Conservation (phyloP, 371 early-diverging fungal genomes). For the Nematocida displodere region DNA sequence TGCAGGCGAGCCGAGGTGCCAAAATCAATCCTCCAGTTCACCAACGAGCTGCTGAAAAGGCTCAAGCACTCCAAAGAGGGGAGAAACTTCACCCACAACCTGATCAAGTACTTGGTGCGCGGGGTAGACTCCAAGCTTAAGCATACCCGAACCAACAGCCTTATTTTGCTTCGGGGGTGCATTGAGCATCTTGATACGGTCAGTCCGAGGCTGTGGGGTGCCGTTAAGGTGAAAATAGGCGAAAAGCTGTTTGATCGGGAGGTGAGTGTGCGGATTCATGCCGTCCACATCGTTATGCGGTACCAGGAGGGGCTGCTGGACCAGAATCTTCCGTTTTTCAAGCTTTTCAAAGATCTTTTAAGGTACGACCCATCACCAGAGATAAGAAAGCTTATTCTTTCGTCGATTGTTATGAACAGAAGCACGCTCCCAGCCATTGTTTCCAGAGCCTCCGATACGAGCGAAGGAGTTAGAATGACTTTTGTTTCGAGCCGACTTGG, state of each 20-base stretch:
- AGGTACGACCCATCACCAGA: conserved; percentile 48
- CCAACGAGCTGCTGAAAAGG: conserved; percentile 44
- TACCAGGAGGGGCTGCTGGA: conserved; percentile 33
- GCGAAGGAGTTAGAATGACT: conserved; percentile 32
- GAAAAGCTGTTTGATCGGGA: conserved; percentile 55
- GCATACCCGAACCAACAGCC: conserved; percentile 35
- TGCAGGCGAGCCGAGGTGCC: conserved; percentile 27
- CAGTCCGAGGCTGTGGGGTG: conserved; percentile 40
- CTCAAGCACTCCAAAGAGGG: conserved; percentile 33
- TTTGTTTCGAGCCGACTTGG: conserved; percentile 28
- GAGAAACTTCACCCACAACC: conserved; percentile 44
- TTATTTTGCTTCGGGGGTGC: conserved; percentile 22
- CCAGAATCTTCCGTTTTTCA: conserved; percentile 23
- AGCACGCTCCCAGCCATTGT: conserved; percentile 11
- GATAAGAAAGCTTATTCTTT: conserved; percentile 34
- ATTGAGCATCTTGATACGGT: conserved; percentile 43
- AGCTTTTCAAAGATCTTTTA: conserved; percentile 45
- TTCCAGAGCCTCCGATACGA: conserved; percentile 16
- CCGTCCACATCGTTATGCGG: conserved; percentile 19
- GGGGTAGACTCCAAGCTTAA: conserved; percentile 48
- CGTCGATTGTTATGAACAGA: conserved; percentile 32
- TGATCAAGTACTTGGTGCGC: conserved; percentile 43
- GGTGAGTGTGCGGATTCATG: conserved; percentile 22
- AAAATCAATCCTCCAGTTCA: conserved; percentile 13
- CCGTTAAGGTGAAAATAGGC: conserved; percentile 49